These are phyloP conservation scores for Leucosporidium yakuticum DNA, from an alignment of 768 basidiomycete genomes.

Conservation along the genomic window DNA sequence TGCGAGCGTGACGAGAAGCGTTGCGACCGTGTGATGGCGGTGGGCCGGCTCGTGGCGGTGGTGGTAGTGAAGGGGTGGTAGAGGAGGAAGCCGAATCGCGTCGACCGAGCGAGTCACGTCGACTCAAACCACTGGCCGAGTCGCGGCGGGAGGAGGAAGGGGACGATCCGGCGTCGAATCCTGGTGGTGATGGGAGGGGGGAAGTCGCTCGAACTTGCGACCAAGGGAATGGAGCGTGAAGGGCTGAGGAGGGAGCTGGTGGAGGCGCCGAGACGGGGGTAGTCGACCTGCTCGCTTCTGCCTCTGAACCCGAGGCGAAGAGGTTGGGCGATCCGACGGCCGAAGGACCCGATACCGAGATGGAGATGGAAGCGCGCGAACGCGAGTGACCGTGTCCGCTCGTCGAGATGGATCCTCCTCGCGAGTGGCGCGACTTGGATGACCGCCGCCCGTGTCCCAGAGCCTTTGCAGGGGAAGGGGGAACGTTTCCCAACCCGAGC, in stretches of 20 bases:
- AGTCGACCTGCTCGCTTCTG: neutral
- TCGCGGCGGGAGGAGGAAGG: neutral
- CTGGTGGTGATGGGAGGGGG: neutral
- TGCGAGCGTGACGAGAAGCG: slow-evolving; percentile 74
- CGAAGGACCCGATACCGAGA: slow-evolving; percentile 24
- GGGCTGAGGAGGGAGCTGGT: neutral
- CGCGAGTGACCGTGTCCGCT: slow-evolving; percentile 29
- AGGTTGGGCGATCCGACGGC: neutral
- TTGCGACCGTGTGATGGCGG: slow-evolving; percentile 34
- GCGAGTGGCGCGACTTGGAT: too few relatives aligned
- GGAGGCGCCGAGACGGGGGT: neutral
- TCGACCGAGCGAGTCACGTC: too few relatives aligned
- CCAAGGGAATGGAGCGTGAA: neutral
- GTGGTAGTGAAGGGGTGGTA: slow-evolving; percentile 6
- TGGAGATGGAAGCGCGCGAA: slow-evolving; percentile 30
- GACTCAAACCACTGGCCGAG: too few relatives aligned
- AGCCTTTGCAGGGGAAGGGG: neutral
- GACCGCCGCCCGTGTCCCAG: slow-evolving; percentile 10
- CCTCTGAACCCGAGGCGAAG: neutral
- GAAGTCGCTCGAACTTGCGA: neutral
- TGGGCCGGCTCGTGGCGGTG: slow-evolving; percentile 11
- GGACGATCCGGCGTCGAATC: neutral
- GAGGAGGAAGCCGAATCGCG: neutral
- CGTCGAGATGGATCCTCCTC: slow-evolving; percentile 9
- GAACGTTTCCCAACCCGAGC: slow-evolving; percentile 3